phyloP scores from a whole-genome alignment of 1,139 yeast species.

The Lodderomyces beijingensis region DNA sequence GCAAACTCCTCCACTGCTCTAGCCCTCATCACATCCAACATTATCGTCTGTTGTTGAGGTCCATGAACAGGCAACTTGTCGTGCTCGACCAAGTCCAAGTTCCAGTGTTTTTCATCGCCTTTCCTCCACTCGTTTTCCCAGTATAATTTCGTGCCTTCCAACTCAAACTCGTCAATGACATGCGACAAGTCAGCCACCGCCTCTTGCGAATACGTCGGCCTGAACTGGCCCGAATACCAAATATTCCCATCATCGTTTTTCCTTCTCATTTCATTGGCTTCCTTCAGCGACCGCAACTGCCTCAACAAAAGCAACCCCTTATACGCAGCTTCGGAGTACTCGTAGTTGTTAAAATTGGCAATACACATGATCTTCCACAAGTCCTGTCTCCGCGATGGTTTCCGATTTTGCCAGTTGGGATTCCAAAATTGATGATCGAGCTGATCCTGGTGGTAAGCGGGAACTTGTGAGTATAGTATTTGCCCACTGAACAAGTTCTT shows the following conservation, averaged over 20 bases:
- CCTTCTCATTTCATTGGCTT: slow-evolving; percentile 66
- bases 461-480: slow-evolving; percentile 83
- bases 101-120: slow-evolving; percentile 73
- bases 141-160: slow-evolving; percentile 47
- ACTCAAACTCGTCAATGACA: slow-evolving; percentile 59
- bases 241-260: slow-evolving; percentile 74
- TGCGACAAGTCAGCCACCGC: slow-evolving; percentile 83
- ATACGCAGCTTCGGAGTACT: slow-evolving; percentile 69
- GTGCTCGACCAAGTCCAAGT: slow-evolving; percentile 52
- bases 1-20: slow-evolving; percentile 35
- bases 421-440: slow-evolving; percentile 66
- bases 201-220: slow-evolving; percentile 90
- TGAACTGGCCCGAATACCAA: slow-evolving; percentile 82
- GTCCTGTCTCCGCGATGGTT: slow-evolving; percentile 76
- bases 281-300: slow-evolving; percentile 62
- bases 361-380: slow-evolving; percentile 92
- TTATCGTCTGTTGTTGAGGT: slow-evolving; percentile 61
- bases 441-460: slow-evolving; percentile 65
- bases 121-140: slow-evolving; percentile 90
- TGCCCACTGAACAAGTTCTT: slow-evolving; percentile 87
- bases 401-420: slow-evolving; percentile 87
- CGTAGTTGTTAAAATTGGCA: slow-evolving; percentile 62
- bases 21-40: slow-evolving; percentile 54
- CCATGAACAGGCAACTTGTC: slow-evolving; percentile 53
- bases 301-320: slow-evolving; percentile 72